Evolutionary conservation across 129 eudicot genomes (phyloP).

Genomic region (Flaveria ramosissima): DNA sequence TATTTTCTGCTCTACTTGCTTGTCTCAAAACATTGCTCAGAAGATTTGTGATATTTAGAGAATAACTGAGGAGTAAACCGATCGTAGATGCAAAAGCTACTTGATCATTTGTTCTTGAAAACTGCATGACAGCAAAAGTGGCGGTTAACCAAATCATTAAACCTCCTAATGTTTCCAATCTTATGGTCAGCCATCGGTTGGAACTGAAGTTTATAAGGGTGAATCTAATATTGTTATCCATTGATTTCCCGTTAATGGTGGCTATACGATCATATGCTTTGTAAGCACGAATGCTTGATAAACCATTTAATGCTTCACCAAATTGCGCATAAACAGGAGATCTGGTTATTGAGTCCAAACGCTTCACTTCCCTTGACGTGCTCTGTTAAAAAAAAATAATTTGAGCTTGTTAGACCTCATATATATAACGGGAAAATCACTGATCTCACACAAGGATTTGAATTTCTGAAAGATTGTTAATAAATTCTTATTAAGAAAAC

Average conservation of each 20-base stretch:
- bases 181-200: conserved; percentile 89
- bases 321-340: conserved; percentile 96
- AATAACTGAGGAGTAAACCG: conserved; percentile 90
- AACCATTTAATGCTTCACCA: conserved; percentile 91
- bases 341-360: conserved; percentile 84
- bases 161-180: conserved; percentile 87
- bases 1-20: conserved; percentile 92
- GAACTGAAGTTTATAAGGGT: conserved; percentile 77
- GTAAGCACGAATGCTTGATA: conserved; percentile 87
- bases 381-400: conserved; percentile 48
- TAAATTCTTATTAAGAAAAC: background rate
- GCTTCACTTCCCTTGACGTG: conserved; percentile 96
- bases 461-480: background rate
- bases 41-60: conserved; percentile 77
- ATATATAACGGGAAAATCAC: background rate
- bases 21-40: conserved; percentile 75
- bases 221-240: conserved; percentile 87
- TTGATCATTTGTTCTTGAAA: conserved; percentile 71
- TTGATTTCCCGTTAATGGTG: conserved; percentile 68
- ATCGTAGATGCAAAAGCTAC: conserved; percentile 87
- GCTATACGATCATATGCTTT: conserved; percentile 91
- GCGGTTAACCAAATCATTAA: conserved; percentile 96
- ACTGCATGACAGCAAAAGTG: conserved; percentile 91
- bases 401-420: conserved; percentile 18
- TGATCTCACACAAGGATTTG: background rate